A percentile compares a stretch with the other conserved stretches of the same genome.
These are phyloP conservation scores for Pestalotiopsis sp. DNA, from an alignment of 2,329 filamentous ascomycete species.

Conservation along the genomic window DNA sequence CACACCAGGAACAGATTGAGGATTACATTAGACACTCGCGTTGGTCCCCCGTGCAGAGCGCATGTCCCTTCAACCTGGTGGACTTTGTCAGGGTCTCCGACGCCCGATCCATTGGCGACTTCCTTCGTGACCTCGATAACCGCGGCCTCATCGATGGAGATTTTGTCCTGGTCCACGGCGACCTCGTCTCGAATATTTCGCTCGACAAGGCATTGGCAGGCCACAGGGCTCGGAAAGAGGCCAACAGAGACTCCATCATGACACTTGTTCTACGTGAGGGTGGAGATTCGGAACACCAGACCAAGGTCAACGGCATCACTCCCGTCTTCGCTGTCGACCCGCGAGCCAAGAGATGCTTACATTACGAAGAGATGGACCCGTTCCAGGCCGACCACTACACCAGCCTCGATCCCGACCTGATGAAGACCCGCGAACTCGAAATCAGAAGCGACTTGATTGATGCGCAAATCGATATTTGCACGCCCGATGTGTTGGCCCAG, in stretches of 20 bases:
- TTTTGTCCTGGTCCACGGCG: conserved; percentile 90
- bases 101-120: conserved; percentile 86
- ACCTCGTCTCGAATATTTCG: conserved; percentile 86
- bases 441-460: conserved; percentile 88
- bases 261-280: conserved; percentile 87
- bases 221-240: conserved; percentile 78
- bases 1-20: conserved; percentile 85
- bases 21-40: conserved; percentile 78
- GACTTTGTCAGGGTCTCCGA: conserved; percentile 84
- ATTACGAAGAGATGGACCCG: conserved; percentile 89
- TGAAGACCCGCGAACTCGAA: conserved; percentile 75
- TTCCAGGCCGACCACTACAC: conserved; percentile 66
- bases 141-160: conserved; percentile 84
- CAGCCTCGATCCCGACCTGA: conserved; percentile 76
- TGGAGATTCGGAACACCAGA: conserved; percentile 69
- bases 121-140: conserved; percentile 89
- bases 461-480: conserved; percentile 95
- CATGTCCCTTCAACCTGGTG: conserved; percentile 72
- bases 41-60: conserved; percentile 62
- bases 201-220: conserved; percentile 78
- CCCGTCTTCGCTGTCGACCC: conserved; percentile 88
- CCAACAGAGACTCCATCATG: conserved; percentile 96
- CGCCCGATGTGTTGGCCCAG: conserved; percentile 87
- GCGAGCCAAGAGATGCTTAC: conserved; percentile 77
- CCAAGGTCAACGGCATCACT: conserved; percentile 73